Base-by-base conservation (phyloP, 2,329 filamentous ascomycete species). In the Tolypocladium amazonense region DNA sequence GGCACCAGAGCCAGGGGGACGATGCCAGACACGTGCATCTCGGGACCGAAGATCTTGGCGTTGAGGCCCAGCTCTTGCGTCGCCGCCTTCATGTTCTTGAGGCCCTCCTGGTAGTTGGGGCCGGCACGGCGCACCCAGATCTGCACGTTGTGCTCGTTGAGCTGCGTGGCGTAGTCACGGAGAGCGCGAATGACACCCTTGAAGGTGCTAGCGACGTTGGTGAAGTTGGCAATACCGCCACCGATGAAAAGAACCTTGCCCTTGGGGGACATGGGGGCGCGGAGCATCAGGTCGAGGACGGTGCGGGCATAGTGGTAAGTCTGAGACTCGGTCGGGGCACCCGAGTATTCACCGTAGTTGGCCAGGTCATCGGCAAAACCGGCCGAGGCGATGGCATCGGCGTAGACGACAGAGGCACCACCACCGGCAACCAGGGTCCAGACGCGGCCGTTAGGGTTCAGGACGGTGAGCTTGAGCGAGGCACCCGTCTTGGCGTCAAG, bases 151-250 rank as follows among this genome's bases (percentile, higher is more conserved):
- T 99, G 94, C 85, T 99, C 94, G 73, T 86, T 86, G 68, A 99
- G 85, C 65, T 88, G 83, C 64, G 87, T 86, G 62, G 92, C 85
- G 68, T 93, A 92, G 79, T 97, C 94, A 66, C 93, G 88, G 66
- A 99, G 85, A 62, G 94, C 94, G 69, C 91, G 89, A 75, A 99
- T 99, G 76, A 99, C 93, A 81, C 94, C 94, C 86, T 99, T 99
- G 89, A 99, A 99, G 65, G 94, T 99, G 70, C 89, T 94, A 62
- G 94, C 94, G 59, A 99, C 94, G 80, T 97, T 99, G 83, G 94
- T 99, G 83, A 99, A 99, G 88, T 99, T 99, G 84, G 94, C 94
- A 84, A 99, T 99, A 85, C 94, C 94, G 81, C 94, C 94, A 77
- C 94, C 94, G 68, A 99, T 97, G 85, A 99, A 99, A 66, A 99